Base-by-base conservation (phyloP, 441 rosid genomes). In the Aleurites moluccanus region DNA sequence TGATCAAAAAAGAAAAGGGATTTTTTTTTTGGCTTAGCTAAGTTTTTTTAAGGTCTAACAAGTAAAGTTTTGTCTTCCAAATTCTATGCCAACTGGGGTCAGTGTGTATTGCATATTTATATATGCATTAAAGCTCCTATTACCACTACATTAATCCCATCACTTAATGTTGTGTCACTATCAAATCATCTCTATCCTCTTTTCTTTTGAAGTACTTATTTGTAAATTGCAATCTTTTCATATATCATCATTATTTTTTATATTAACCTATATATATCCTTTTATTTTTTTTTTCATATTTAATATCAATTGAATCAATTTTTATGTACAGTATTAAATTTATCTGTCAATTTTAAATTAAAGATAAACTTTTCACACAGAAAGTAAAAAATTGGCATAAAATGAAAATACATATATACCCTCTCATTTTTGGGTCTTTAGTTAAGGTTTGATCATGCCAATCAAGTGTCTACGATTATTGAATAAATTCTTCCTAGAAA, bases 41-140 rank as follows among this genome's bases (percentile, higher is more conserved):
- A 38, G 45, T n/a, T 42, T 73, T 61, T 56, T 69, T 47, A 18
- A 44, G 61, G n/a, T n/a, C n/a, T 16, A 23, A 72, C 60, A 28
- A 64, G 27, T 59, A 59, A 18, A 38, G 9, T 45, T 60, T 33
- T 69, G 71, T 77, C 68, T 79, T 74, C 73, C 73, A 69, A 82
- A 82, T 80, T 78, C 78, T 85, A 73, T 83, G 78, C 79, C 67
- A 65, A 52, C 30, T 64, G 73, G 77, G 77, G 73, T 71, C 44
- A 68, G 80, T 35, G 66, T 72, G 47, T 50, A 69, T 53, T 73
- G 71, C 81, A 70, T 85, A 86, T 89, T 86, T 89, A 88, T 88
- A 88, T 50, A 23, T 64, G 81, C 75, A 67, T 70, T 35, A 18
- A 52, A 59, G 55, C 70, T 52, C 49, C 28, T 27, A 33, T 6